These are phyloP conservation scores for Aspergillus unguis DNA, from an alignment of 2,329 filamentous ascomycete species.

Conservation along the genomic window DNA sequence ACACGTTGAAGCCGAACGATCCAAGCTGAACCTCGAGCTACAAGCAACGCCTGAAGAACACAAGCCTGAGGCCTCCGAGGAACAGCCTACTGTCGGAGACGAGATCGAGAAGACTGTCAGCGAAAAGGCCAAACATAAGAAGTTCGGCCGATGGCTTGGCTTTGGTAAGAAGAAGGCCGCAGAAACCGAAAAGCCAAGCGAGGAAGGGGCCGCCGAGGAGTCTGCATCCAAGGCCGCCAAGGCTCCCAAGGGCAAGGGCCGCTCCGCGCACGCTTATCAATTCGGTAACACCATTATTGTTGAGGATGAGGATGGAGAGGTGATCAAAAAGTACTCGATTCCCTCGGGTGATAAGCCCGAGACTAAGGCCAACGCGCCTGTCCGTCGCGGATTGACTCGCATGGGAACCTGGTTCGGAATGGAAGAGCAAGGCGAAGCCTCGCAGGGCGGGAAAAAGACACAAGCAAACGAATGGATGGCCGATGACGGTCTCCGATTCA, in stretches of 20 bases:
- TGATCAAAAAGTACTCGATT: constrained; percentile 66
- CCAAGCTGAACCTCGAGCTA: constrained; percentile 52
- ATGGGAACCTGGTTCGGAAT: constrained; percentile 59
- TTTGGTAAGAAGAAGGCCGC: constrained; percentile 32
- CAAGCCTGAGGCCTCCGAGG: constrained; percentile 44
- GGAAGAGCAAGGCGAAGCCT: constrained; percentile 33
- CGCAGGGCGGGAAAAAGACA: constrained; percentile 27
- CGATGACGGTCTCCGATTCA: constrained; percentile 59
- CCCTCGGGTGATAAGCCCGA: constrained; percentile 38
- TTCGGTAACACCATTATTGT: constrained; percentile 70
- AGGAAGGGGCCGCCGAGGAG: constrained; percentile 19
- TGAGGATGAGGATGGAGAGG: constrained; percentile 65
- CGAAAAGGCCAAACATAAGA: constrained; percentile 41
- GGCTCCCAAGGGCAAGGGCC: constrained; percentile 34
- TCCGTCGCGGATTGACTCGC: constrained; percentile 52
- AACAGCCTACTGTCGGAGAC: constrained; percentile 45
- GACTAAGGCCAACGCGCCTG: constrained; percentile 37
- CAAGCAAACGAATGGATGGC: constrained; percentile 32
- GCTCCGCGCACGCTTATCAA: constrained; percentile 63
- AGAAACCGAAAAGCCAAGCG: constrained; percentile 25
- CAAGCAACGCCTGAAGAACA: constrained; percentile 40
- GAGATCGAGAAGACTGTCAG: constrained; percentile 40
- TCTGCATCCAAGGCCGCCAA: constrained; percentile 16
- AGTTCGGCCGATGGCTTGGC: constrained; percentile 46
- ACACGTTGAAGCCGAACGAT: constrained; percentile 52